These are phyloP conservation scores for Populus hybrid DNA, from an alignment of 441 rosid genomes.

Conservation along the genomic window DNA sequence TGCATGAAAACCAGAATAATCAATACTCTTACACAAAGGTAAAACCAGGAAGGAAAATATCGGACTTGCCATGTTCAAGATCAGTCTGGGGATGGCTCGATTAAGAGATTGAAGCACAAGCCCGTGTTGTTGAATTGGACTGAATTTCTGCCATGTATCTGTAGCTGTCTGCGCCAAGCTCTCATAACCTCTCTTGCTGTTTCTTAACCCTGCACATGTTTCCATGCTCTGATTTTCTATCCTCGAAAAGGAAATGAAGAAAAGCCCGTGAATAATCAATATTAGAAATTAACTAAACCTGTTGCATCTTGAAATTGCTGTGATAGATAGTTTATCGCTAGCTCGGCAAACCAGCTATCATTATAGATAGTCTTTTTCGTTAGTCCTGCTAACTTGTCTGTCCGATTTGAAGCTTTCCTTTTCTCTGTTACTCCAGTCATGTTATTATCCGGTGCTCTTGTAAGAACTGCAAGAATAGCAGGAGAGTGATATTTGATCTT, in stretches of 20 bases:
- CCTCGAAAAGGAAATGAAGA: background rate
- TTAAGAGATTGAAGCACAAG: constrained; percentile 62
- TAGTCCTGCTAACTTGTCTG: constrained; percentile 9
- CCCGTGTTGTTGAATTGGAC: constrained; percentile 48
- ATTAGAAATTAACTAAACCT: constrained; percentile 35
- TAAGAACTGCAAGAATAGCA: constrained; percentile 32
- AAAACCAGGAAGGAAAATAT: background rate
- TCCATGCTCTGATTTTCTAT: background rate
- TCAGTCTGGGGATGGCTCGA: constrained; percentile 52
- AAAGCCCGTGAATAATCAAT: background rate
- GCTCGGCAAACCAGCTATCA: constrained; percentile 57
- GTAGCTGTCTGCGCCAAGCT: constrained; percentile 70
- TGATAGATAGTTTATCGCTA: constrained; percentile 66
- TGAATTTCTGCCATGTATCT: constrained; percentile 46
- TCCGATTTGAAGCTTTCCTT: constrained; percentile 3
- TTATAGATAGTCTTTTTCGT: constrained; percentile 29
- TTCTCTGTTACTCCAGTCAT: constrained; percentile 22
- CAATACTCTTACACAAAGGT: background rate
- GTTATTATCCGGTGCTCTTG: constrained; percentile 26
- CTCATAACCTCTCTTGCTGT: constrained; percentile 49
- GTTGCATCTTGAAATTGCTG: constrained; percentile 51
- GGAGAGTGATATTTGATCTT: constrained; percentile 18
- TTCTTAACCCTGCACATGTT: constrained; percentile 48
- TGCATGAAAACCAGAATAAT: background rate
- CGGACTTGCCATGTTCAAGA: constrained; percentile 55